Conservation (phyloP, 108 stramenopile species). For the Cyclotella atomus region DNA sequence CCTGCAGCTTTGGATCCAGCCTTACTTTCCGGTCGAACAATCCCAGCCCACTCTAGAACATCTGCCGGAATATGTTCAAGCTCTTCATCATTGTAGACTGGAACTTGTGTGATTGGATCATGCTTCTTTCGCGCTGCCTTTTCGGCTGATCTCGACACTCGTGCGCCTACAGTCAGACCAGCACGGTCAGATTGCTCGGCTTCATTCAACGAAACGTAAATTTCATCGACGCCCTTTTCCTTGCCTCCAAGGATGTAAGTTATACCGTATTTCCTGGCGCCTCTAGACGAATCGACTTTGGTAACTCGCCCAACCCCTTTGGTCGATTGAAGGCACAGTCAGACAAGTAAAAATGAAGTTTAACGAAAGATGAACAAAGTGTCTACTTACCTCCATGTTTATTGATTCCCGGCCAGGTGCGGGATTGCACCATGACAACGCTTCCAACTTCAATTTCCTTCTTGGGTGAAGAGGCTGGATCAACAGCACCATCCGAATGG, state of each 20-base stretch:
- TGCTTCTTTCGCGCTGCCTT: conserved; percentile 20
- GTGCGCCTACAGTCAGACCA: conserved; percentile 7
- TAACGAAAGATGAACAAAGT: not conserved
- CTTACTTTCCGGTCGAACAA: conserved; percentile 20
- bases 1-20: not conserved
- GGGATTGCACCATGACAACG: conserved; percentile 70
- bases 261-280: conserved; percentile 65
- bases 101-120: conserved; percentile 10
- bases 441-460: conserved; percentile 54
- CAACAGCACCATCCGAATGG: not conserved
- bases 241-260: conserved; percentile 79
- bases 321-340: too few relatives aligned
- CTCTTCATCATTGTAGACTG: conserved; percentile 42
- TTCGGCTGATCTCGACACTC: conserved; percentile 21
- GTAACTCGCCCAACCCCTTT: conserved; percentile 70
- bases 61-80: conserved; percentile 47
- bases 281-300: conserved; percentile 50
- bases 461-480: not conserved
- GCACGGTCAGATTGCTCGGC: conserved; percentile 14
- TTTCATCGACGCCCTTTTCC: conserved; percentile 73
- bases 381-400: conserved; percentile 67
- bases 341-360: not conserved
- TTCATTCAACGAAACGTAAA: conserved; percentile 56
- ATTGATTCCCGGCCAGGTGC: conserved; percentile 92
- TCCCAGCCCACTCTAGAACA: conserved; percentile 47